A percentile compares a stretch with the other conserved stretches of the same genome.
These are phyloP conservation scores for Fagopyrum esculentum DNA, from an alignment of 148 eudicot genomes.

Conservation along the genomic window DNA sequence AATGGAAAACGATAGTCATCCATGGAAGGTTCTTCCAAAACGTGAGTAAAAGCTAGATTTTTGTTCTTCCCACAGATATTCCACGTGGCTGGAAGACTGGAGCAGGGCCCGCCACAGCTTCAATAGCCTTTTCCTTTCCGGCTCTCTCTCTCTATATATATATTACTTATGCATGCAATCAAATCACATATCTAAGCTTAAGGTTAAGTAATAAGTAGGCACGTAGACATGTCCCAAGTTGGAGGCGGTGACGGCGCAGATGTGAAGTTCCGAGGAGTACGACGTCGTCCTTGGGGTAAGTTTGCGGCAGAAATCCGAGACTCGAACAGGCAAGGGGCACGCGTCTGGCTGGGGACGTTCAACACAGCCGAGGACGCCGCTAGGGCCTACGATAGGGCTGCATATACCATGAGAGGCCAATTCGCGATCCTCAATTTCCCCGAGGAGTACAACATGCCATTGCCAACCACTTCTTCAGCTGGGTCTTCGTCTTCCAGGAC, in stretches of 20 bases:
- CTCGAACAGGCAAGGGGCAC: conserved; percentile 55
- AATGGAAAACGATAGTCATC: neutral
- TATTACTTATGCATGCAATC: conserved; percentile 1
- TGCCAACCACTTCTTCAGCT: conserved; percentile 3
- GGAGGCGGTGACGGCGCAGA: conserved; percentile 27
- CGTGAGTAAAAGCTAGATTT: neutral
- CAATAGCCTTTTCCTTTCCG: neutral
- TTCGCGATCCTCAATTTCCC: conserved; percentile 76
- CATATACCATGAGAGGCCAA: conserved; percentile 70
- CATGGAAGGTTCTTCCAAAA: conserved; percentile 2
- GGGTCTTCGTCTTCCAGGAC: conserved; percentile 17
- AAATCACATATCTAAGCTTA: neutral
- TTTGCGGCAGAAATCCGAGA: conserved; percentile 81
- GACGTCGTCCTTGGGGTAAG: conserved; percentile 86
- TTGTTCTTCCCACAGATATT: conserved; percentile 16
- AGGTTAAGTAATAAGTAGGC: neutral
- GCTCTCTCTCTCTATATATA: conserved; percentile 5
- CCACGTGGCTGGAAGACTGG: conserved; percentile 25
- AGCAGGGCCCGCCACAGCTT: conserved; percentile 13
- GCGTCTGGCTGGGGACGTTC: conserved; percentile 82
- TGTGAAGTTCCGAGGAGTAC: conserved; percentile 62
- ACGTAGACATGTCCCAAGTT: conserved; percentile 20
- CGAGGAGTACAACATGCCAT: conserved; percentile 45
- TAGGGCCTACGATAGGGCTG: conserved; percentile 76
- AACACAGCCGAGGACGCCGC: conserved; percentile 79